Evolutionary conservation across 2,329 filamentous ascomycete species (phyloP).

Genomic region (Pseudogymnoascus sp.): DNA sequence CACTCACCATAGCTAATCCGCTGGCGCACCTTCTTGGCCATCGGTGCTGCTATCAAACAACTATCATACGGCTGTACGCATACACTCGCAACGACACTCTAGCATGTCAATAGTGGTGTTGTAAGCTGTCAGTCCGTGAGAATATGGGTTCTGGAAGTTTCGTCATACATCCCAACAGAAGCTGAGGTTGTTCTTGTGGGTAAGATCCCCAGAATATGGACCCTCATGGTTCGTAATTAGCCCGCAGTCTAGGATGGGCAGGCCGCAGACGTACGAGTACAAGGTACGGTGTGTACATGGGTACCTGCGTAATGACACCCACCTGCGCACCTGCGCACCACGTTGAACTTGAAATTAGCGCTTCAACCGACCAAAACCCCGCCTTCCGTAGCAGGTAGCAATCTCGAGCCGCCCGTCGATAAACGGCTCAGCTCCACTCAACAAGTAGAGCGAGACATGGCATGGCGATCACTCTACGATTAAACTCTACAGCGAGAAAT

Average conservation of each 20-base stretch:
- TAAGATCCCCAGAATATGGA: slow-evolving; percentile 1
- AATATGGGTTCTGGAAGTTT: slow-evolving; percentile 1
- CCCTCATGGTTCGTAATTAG: slow-evolving; percentile 7
- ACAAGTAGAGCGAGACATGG: neutral
- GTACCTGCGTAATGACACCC: neutral
- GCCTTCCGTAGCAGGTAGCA: neutral
- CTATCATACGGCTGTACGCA: slow-evolving; percentile 11
- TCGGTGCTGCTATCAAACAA: slow-evolving; percentile 25
- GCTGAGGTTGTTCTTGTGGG: slow-evolving; percentile 8
- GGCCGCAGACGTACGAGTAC: neutral
- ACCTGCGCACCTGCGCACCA: neutral
- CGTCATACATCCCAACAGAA: slow-evolving; percentile 8
- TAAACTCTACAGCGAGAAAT: neutral
- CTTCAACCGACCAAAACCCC: slow-evolving; percentile 6
- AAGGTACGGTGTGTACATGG: neutral
- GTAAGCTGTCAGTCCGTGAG: slow-evolving; percentile 1
- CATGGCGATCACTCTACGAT: neutral
- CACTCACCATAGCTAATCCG: slow-evolving; percentile 61
- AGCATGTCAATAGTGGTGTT: neutral
- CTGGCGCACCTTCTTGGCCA: slow-evolving; percentile 63
- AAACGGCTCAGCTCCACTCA: neutral
- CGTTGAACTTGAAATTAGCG: neutral
- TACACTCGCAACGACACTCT: neutral
- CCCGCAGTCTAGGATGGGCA: slow-evolving; percentile 6
- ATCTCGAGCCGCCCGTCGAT: slow-evolving; percentile 1